Percentiles rank a stretch among this genome's conserved stretches.
These are phyloP conservation scores for Nicotiana knightiana DNA, from an alignment of 257 asterid genomes.

Conservation along the genomic window DNA sequence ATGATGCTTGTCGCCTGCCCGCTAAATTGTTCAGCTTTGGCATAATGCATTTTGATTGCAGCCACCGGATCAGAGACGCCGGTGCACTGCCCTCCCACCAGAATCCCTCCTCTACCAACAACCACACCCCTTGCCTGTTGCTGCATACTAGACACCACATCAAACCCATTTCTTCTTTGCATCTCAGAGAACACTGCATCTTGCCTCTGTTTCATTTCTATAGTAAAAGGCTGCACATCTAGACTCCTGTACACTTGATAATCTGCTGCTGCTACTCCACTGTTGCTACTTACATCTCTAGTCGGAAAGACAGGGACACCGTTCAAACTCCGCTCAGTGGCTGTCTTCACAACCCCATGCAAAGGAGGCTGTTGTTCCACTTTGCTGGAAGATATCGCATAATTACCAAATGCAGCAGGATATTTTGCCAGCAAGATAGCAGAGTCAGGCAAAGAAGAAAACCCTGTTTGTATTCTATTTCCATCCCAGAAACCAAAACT, in stretches of 20 bases:
- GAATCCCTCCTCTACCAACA: conserved; percentile 52
- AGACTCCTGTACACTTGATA: conserved; percentile 37
- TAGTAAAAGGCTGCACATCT: conserved; percentile 44
- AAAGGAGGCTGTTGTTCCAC: conserved; percentile 40
- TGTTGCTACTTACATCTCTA: conserved; percentile 39
- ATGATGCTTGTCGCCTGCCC: conserved; percentile 37
- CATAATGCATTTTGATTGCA: conserved; percentile 75
- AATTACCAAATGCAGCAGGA: conserved; percentile 68
- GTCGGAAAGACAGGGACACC: conserved; percentile 41
- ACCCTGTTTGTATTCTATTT: conserved; percentile 43
- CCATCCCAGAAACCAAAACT: conserved; percentile 56
- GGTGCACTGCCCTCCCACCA: conserved; percentile 63
- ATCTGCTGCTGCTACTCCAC: conserved; percentile 30
- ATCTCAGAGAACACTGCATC: conserved; percentile 42
- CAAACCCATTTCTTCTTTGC: conserved; percentile 67
- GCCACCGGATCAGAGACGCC: conserved; percentile 82
- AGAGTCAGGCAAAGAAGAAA: conserved; percentile 51
- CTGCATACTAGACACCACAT: conserved; percentile 44
- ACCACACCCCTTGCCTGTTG: conserved; percentile 45
- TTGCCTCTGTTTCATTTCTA: conserved; percentile 54
- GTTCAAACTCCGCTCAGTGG: conserved; percentile 33
- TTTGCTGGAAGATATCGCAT: conserved; percentile 36
- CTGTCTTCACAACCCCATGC: conserved; percentile 26
- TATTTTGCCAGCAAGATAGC: conserved; percentile 57
- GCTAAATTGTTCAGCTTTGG: conserved; percentile 47